Base-by-base conservation (phyloP, 164 flowering plant genomes). In the Pachysandra terminalis region DNA sequence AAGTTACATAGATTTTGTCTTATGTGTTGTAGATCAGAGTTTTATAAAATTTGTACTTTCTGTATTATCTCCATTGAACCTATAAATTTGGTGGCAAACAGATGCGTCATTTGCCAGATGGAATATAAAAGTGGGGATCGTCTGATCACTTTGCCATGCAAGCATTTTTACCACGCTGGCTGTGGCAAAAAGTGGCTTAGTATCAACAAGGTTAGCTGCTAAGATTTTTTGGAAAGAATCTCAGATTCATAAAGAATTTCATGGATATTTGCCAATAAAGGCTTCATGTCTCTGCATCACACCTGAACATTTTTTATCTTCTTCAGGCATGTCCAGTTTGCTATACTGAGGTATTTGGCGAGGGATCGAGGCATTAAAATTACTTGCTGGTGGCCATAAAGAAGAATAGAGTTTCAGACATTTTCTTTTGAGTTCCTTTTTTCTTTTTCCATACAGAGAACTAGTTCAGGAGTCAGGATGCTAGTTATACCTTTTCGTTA, bases 51-150 rank as follows among this genome's bases (percentile, higher is more conserved):
- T 32, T 32, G 37, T 32, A n/a, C n/a, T n/a, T n/a, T n/a, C n/a
- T n/a, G n/a, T 32, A 32, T 32, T 32, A 3, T 32, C 37, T 3
- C 5, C 7, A 32, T 7, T 32, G 7, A 32, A n/a, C n/a, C 37
- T 32, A 32, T 3, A 32, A 3, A 32, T 3, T 56, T 56, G 35
- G 55, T 68, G 26, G 40, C 68, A 70, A 49, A 35, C 69, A 93
- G 97, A 70, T 91, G 96, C 67, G 97, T 94, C 25, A 84, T 94
- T 49, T 94, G 98, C 80, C 97, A 91, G 82, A 87, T 88, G 96
- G 86, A 86, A 74, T 91, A 86, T 61, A 88, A 82, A 78, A 76
- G 93, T 71, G 81, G 95, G 13, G 93, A 88, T 7, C 74, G 76
- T 37, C 86, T 68, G 55, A 86, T 90, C 67, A 88, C 84, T 14